phyloP scores from a whole-genome alignment of 2,329 filamentous ascomycete species.

The Xylaria sp. region DNA sequence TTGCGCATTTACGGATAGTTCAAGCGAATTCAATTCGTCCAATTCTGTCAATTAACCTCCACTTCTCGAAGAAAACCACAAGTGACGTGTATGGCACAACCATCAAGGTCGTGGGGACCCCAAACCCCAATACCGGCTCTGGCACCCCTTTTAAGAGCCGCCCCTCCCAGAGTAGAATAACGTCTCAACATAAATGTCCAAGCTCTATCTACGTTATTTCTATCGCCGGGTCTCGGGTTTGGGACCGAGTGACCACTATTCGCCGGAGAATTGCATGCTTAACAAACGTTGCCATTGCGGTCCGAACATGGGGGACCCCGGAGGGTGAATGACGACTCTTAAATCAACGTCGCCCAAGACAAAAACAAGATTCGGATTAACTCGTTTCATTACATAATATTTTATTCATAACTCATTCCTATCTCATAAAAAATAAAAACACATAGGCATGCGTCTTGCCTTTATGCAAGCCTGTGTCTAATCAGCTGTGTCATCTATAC shows the following conservation, averaged over 20 bases:
- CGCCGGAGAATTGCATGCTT: conserved; percentile 8
- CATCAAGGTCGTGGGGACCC: conserved; percentile 33
- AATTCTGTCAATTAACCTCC: not conserved
- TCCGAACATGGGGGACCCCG: not conserved
- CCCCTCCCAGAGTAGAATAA: not conserved
- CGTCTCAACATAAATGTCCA: not conserved
- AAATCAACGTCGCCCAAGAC: conserved; percentile 18
- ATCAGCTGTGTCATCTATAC: too few species aligned
- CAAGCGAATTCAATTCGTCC: not conserved
- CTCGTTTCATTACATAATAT: not conserved
- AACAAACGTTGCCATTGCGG: conserved; percentile 7
- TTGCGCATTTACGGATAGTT: not conserved
- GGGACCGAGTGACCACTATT: conserved; percentile 8
- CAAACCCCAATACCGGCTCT: not conserved
- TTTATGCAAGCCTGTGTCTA: conserved; percentile 6
- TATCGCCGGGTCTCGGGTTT: not conserved
- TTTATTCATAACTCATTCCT: not conserved
- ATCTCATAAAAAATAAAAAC: too few species aligned
- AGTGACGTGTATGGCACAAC: conserved; percentile 17
- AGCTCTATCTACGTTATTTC: not conserved
- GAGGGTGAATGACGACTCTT: not conserved
- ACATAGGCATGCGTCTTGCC: not conserved
- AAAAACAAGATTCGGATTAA: not conserved
- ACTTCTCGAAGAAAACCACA: not conserved
- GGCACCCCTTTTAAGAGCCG: conserved; percentile 13